phyloP scores from a whole-genome alignment of 208 protist genomes.

The Leishmania amazonensis region DNA sequence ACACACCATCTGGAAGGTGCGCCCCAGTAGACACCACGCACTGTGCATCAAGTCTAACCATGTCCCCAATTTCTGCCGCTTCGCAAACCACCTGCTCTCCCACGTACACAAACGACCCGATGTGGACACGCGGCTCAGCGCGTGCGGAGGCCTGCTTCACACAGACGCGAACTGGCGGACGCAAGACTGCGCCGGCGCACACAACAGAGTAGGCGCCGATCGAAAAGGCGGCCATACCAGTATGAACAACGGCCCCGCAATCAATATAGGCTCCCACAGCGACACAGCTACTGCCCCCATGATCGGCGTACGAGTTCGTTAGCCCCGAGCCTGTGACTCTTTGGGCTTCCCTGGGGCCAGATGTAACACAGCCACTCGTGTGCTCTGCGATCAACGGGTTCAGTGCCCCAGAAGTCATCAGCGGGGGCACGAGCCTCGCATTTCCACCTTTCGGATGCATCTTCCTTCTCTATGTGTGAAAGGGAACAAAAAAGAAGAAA shows the following conservation, averaged over 20 bases:
- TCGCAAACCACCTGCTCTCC: slow-evolving; percentile 63
- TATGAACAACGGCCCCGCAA: slow-evolving; percentile 32
- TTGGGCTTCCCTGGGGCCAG: background rate
- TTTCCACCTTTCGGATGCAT: background rate
- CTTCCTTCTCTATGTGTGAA: background rate
- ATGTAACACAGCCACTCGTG: background rate
- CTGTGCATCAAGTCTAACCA: slow-evolving; percentile 62
- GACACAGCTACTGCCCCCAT: background rate
- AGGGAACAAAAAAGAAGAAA: background rate
- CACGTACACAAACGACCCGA: slow-evolving; percentile 55
- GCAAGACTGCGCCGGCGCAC: slow-evolving; percentile 39
- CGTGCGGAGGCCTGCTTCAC: slow-evolving; percentile 39
- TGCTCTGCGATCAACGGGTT: background rate
- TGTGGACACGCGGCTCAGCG: slow-evolving; percentile 26
- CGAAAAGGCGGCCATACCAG: slow-evolving; percentile 11
- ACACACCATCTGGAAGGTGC: slow-evolving; percentile 62
- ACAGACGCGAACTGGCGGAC: slow-evolving; percentile 51
- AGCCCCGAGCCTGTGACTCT: slow-evolving; percentile 2
- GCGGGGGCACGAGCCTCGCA: slow-evolving; percentile 29
- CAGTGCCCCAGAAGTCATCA: slow-evolving; percentile 37
- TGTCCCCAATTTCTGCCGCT: slow-evolving; percentile 46
- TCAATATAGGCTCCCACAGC: background rate
- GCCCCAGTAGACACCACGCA: slow-evolving; percentile 59
- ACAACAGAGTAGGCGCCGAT: slow-evolving; percentile 43
- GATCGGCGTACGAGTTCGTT: slow-evolving; percentile 18